Evolutionary conservation across 192 early-diverging fungal species (phyloP), one percentile per base, ranked within the genome.

Genomic region (Globomyces pollinis-pini): DNA sequence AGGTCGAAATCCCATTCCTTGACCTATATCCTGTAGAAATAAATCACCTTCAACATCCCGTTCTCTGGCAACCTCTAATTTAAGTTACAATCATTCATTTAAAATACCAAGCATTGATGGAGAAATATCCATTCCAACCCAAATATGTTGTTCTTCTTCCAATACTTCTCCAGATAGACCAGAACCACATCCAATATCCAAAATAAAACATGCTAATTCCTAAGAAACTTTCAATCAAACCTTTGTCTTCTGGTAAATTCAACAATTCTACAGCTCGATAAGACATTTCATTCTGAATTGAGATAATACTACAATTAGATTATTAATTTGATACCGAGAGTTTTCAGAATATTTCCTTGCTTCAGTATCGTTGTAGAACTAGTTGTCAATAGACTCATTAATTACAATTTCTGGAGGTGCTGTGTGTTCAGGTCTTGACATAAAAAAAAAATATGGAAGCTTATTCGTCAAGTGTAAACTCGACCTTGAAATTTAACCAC

Each of bases 101-200:
- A n/a, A n/a, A n/a, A n/a, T n/a, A n/a, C n/a, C 88, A 32, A 99
- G 73, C 96, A 99, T 99, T 24, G 89, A 68, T 2, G 87, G 85
- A 15, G 91, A 86, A 61, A 99, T 92, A 66, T 99, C 96, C 74
- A 97, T 77, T 13, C 96, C 96, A 30, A 93, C 90, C 96, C 96
- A 99, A 31, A 88, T 60, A 62, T 99, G 94, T n/a, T 90, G 92
- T 39, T 90, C 86, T 56, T 96, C 96, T 28, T 93, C 89, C 35
- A 99, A 66, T 31, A 94, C 88, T 66, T 99, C 93, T 4, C 93
- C 93, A 72, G 85, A 88, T 56, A 99, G 77, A 20, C 96, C 96
- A 8, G 91, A 94, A 66, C 94, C 96, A 67, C 96, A 97, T 24
- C 96, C 94, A 66, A 99, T 94, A 70, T 99, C 96, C 21, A 99